Conservation (phyloP, 805 yeast genomes). For the Yamadazyma paraphyllophila region DNA sequence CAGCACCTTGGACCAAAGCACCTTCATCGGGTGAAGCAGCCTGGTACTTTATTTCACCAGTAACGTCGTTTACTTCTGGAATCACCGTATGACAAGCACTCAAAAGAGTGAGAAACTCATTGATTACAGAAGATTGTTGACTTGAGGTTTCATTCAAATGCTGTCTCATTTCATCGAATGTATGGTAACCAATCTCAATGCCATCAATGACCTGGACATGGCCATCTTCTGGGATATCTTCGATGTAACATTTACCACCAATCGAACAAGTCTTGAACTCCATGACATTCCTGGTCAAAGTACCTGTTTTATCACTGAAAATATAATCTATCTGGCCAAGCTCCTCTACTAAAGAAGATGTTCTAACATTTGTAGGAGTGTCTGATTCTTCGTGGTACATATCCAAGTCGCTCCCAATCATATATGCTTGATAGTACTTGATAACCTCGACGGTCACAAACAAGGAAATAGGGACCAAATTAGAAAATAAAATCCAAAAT, state of each 20-base stretch:
- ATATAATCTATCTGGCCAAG: slow-evolving; percentile 95
- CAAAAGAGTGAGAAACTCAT: slow-evolving; percentile 76
- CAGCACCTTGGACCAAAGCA: slow-evolving; percentile 96
- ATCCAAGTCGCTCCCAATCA: slow-evolving; percentile 93
- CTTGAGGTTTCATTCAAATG: slow-evolving; percentile 43
- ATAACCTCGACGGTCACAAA: slow-evolving; percentile 96
- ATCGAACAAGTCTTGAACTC: slow-evolving; percentile 92
- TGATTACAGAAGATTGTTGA: slow-evolving; percentile 49
- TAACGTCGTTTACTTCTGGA: slow-evolving; percentile 69
- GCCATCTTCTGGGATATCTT: slow-evolving; percentile 87
- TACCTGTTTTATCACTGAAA: slow-evolving; percentile 97
- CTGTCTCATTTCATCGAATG: slow-evolving; percentile 56
- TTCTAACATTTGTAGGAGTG: slow-evolving; percentile 92
- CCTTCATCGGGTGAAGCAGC: slow-evolving; percentile 99
- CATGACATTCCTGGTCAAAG: slow-evolving; percentile 94
- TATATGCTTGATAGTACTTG: slow-evolving; percentile 90
- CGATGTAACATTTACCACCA: slow-evolving; percentile 87
- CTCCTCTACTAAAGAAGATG: slow-evolving; percentile 94
- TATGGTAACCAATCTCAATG: slow-evolving; percentile 73
- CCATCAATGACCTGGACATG: slow-evolving; percentile 72
- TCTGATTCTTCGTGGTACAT: slow-evolving; percentile 85
- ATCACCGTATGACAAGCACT: slow-evolving; percentile 97
- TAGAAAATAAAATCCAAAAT: slow-evolving; percentile 94
- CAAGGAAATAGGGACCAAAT: slow-evolving; percentile 94
- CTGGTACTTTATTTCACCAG: slow-evolving; percentile 79